phyloP scores from a whole-genome alignment of 2,329 filamentous ascomycete species.

The Talaromyces sp. region DNA sequence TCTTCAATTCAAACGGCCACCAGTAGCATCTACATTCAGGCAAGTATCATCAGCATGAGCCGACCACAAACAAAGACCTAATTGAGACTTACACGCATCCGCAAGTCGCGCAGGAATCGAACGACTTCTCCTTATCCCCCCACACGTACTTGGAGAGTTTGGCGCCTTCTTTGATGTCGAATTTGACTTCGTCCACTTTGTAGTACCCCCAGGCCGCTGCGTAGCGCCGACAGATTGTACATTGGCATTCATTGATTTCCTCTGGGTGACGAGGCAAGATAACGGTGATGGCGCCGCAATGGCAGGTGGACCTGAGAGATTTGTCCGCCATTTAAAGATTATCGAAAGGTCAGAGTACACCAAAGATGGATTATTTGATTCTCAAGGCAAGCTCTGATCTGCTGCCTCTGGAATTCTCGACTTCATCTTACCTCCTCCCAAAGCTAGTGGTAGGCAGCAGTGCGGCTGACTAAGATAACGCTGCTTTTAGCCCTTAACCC shows the following conservation, averaged over 20 bases:
- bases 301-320: conserved; percentile 10
- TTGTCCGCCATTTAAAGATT: neutral
- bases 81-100: conserved; percentile 13
- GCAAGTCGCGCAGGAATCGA: conserved; percentile 10
- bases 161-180: conserved; percentile 2
- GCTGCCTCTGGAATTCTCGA: neutral
- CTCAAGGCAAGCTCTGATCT: neutral
- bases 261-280: neutral
- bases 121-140: conserved; percentile 11
- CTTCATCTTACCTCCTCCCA: neutral
- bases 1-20: conserved; percentile 14
- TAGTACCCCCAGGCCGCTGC: conserved; percentile 16
- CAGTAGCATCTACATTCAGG: conserved; percentile 7
- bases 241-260: conserved; percentile 17
- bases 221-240: conserved; percentile 15
- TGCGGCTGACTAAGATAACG: neutral
- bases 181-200: conserved; percentile 9
- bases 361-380: neutral
- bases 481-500: neutral
- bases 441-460: neutral
- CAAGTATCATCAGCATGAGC: neutral
- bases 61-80: neutral
- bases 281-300: conserved; percentile 13
- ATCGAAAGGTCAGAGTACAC: neutral
- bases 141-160: conserved; percentile 10